These are phyloP conservation scores for Aphanomyces euteiches DNA, from an alignment of 352 stramenopile species.

Conservation along the genomic window DNA sequence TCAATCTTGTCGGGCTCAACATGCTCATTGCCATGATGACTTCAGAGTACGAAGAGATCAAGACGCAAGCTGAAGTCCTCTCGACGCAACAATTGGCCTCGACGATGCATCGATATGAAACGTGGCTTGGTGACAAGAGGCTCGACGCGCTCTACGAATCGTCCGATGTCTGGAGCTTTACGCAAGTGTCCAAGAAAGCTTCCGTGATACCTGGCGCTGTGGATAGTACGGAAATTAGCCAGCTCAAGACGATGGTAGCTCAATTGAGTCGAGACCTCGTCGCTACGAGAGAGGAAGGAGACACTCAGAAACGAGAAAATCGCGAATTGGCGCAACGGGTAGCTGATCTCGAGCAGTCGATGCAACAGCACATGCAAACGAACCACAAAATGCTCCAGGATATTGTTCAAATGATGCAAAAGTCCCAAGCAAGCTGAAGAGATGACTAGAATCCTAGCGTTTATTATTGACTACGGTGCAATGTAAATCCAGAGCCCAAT, in stretches of 20 bases:
- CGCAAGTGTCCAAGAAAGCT: background rate
- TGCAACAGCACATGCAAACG: conserved; percentile 3
- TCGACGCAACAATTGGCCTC: conserved; percentile 45
- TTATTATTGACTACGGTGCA: conserved; percentile 56
- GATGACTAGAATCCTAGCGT: background rate
- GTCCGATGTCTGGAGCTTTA: conserved; percentile 36
- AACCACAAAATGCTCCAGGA: conserved; percentile 1
- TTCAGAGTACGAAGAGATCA: conserved; percentile 55
- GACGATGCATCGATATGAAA: conserved; percentile 52
- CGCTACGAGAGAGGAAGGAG: background rate
- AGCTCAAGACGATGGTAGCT: background rate
- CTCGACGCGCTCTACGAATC: conserved; percentile 43
- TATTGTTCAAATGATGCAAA: background rate
- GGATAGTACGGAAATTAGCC: background rate
- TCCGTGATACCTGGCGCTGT: background rate
- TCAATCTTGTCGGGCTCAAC: conserved; percentile 57
- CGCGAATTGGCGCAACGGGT: background rate
- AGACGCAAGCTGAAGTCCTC: conserved; percentile 49
- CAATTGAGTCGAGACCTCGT: background rate
- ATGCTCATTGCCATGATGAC: conserved; percentile 56
- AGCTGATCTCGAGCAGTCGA: background rate
- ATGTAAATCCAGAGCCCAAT: conserved; percentile 64
- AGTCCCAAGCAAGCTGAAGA: background rate
- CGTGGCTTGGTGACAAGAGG: conserved; percentile 43
- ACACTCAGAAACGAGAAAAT: background rate